A percentile compares a stretch with the other conserved stretches of the same genome.
Evolutionary conservation across 2,329 filamentous ascomycete genomes (phyloP).

Genomic region (Fusarium sp.): DNA sequence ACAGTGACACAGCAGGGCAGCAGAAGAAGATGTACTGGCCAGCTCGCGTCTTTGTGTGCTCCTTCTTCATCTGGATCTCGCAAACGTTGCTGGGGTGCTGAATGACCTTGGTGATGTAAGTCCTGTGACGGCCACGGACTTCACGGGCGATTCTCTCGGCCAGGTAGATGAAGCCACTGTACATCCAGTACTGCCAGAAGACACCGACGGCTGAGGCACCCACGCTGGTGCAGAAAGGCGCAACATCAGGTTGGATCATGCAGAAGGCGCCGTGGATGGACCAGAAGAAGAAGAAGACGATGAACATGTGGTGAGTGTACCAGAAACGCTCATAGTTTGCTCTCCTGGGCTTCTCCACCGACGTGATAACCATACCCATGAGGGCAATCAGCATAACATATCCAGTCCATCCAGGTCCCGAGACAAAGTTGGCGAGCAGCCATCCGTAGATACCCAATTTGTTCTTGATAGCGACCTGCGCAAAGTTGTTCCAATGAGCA

Average conservation of each 20-base stretch:
- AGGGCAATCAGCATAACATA: conserved; percentile 85
- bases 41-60: conserved; percentile 82
- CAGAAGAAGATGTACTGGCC: conserved; percentile 92
- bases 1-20: conserved; percentile 86
- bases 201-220: conserved; percentile 76
- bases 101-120: conserved; percentile 88
- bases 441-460: conserved; percentile 83
- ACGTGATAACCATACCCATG: conserved; percentile 83
- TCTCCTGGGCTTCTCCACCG: conserved; percentile 80
- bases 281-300: conserved; percentile 92
- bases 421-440: conserved; percentile 80
- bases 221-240: conserved; percentile 80
- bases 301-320: conserved; percentile 90
- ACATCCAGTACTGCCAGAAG: conserved; percentile 93
- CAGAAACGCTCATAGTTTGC: conserved; percentile 91
- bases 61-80: conserved; percentile 93
- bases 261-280: conserved; percentile 90
- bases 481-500: conserved; percentile 90
- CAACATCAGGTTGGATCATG: conserved; percentile 88
- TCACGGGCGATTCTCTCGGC: conserved; percentile 84
- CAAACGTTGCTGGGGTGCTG: conserved; percentile 90
- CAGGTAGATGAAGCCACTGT: conserved; percentile 83
- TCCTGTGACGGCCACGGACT: conserved; percentile 83
- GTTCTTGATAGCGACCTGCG: conserved; percentile 79
- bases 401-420: conserved; percentile 86